Base-by-base conservation (phyloP, 208 protist species). In the Crithidia expoeki region DNA sequence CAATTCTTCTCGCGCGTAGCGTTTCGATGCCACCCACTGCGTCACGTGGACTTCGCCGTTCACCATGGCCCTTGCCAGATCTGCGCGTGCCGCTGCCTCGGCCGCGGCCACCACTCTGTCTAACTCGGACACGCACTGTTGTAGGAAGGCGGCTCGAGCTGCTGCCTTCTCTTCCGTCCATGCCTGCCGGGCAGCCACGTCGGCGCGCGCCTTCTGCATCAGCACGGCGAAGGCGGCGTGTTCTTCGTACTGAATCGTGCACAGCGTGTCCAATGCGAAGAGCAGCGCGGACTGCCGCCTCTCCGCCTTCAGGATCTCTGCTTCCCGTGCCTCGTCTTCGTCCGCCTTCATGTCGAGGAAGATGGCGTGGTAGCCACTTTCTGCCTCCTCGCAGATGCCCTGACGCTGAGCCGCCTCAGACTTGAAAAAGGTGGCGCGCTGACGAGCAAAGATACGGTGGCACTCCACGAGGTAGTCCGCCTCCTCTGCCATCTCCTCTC, bases 201-300 rank as follows among this genome's bases (percentile, higher is more conserved):
- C 83, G 47, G 38, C 34, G 30, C 55, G 68, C 52, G 84, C 77
- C 52, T 25, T 32, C 12, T 21, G 27, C 25, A 81, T 27, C 12
- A 92, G 62, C 19, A 16, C 32, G 2, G 55, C 52, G 60, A 83
- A 83, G 23, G 70, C 70, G 0, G 50, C 57, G 28, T 66, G 53
- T 51, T 89, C 86, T 53, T 84, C 86, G 14, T 61, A 61, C 46
- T 58, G 53, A 34, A 92, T 89, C 14, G 34, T 57, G 27, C 68
- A 53, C 12, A 90, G 52, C 11, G 56, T 36, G 19, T 72, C 70
- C 32, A 86, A 28, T 0, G 85, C 85, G 21, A 62, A 46, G 67
- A 72, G 46, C n/a, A 77, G 64, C 44, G 40, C 46, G 27, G 56
- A 44, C n/a, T 72, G 49, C 16, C 57, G 72, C 6, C 40, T 56